Base-by-base conservation (phyloP, 495 filamentous ascomycete genomes). In the Talaromyces wortmannii region DNA sequence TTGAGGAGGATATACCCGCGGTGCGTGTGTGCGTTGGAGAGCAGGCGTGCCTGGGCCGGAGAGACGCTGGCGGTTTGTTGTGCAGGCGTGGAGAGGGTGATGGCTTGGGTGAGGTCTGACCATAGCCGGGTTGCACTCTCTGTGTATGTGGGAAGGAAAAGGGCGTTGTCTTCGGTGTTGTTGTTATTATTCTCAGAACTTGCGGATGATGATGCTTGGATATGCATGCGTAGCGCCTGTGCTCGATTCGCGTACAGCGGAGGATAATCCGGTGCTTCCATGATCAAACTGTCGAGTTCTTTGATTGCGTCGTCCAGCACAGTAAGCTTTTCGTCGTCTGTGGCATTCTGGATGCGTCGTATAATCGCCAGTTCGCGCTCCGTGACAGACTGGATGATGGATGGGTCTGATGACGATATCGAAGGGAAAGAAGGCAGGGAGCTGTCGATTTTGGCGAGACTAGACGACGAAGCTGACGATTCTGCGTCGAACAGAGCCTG, bases 401-500 rank as follows among this genome's bases (percentile, higher is more conserved):
- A 17, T 17, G 16, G 16, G 48, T 31, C 40, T 31, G 48, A 18
- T 59, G 58, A 40, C 52, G 65, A 57, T 64, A 23, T 23, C 23
- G 44, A 36, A 59, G 46, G 42, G 55, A 31, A 16, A 60, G 59
- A 55, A 72, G 69, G 29, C 58, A 63, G 31, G 69, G 58, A 30
- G 57, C 52, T 30, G 60, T 32, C 2, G 88, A 85, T 64, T 87
- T 82, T 40, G 79, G 70, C 10, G 87, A 82, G 0, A 72, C 5
- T 59, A 86, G 55, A 23, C 4, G 73, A 73, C 29, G 70, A 50
- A 1, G 87, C 82, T 17, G 85, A 80, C 31, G 83, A 78, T 63
- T 92, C 90, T 11, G 87, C 85, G 29, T 94, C 88, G 62, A 88
- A 90, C 66, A 95, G 85, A 52, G 88, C 86, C 60, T 84, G 74